phyloP scores from a whole-genome alignment of 2,329 filamentous ascomycete species.

The Aureobasidium sp. region DNA sequence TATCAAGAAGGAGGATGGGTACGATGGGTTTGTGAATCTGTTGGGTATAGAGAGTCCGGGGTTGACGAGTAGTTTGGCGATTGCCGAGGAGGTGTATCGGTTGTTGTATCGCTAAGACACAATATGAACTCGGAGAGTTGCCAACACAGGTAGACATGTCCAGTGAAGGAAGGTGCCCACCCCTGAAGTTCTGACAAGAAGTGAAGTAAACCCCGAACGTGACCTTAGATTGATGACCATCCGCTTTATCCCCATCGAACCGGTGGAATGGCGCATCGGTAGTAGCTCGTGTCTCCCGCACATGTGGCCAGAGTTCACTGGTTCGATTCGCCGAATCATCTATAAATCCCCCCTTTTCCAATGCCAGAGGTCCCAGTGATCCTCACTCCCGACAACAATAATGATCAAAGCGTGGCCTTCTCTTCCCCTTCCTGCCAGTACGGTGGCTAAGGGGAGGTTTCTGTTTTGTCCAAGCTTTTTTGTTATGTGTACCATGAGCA shows the following conservation, averaged over 20 bases:
- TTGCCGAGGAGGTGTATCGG: slow-evolving; percentile 65
- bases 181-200: neutral
- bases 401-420: neutral
- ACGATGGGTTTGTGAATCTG: slow-evolving; percentile 76
- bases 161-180: too few species aligned
- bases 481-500: too few species aligned
- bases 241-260: neutral
- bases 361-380: neutral
- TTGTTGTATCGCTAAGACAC: slow-evolving; percentile 39
- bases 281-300: neutral
- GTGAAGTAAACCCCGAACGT: neutral
- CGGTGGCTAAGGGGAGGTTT: neutral
- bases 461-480: neutral
- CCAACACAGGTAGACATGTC: too few species aligned
- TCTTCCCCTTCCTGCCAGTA: neutral
- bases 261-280: neutral
- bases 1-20: slow-evolving; percentile 68
- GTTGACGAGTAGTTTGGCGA: slow-evolving; percentile 76
- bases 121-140: too few species aligned
- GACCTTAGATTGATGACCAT: neutral
- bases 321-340: neutral
- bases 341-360: neutral
- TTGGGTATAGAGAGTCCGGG: slow-evolving; percentile 91
- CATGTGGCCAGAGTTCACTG: neutral
- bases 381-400: neutral